phyloP scores from a whole-genome alignment of 768 basidiomycete genomes.

The Trametes elegans region DNA sequence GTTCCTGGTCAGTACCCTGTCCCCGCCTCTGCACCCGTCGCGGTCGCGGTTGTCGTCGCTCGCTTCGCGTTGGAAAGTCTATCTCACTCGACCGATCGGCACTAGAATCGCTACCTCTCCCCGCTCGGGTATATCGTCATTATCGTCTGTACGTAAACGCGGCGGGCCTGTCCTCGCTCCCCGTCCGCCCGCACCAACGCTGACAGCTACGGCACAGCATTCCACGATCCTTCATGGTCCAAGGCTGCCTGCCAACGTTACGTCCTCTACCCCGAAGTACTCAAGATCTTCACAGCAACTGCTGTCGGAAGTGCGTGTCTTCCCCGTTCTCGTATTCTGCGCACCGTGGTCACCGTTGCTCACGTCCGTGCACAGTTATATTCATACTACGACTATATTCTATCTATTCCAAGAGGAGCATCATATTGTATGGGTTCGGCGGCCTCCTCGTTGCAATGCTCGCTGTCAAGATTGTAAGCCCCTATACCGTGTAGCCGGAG shows the following conservation, averaged over 20 bases:
- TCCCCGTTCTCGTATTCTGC: background rate
- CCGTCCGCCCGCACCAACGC: background rate
- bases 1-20: conserved; percentile 18
- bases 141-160: conserved; percentile 24
- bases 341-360: background rate
- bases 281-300: conserved; percentile 25
- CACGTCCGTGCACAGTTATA: conserved; percentile 17
- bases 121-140: conserved; percentile 28
- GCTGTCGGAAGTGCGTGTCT: conserved; percentile 23
- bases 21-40: background rate
- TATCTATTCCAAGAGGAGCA: conserved; percentile 22
- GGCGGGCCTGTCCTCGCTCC: background rate
- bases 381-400: conserved; percentile 28
- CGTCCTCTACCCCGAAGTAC: conserved; percentile 25
- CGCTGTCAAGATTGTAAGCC: conserved; percentile 25
- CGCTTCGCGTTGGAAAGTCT: too few relatives aligned
- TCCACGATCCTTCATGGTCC: conserved; percentile 23
- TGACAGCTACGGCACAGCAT: conserved; percentile 4
- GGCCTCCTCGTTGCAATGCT: conserved; percentile 20
- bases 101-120: conserved; percentile 27
- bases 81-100: background rate
- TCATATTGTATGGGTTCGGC: conserved; percentile 19
- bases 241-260: conserved; percentile 21
- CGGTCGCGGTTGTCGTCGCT: background rate
- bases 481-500: background rate